phyloP scores from a whole-genome alignment of 208 protist genomes.

The Leishmania turanica region DNA sequence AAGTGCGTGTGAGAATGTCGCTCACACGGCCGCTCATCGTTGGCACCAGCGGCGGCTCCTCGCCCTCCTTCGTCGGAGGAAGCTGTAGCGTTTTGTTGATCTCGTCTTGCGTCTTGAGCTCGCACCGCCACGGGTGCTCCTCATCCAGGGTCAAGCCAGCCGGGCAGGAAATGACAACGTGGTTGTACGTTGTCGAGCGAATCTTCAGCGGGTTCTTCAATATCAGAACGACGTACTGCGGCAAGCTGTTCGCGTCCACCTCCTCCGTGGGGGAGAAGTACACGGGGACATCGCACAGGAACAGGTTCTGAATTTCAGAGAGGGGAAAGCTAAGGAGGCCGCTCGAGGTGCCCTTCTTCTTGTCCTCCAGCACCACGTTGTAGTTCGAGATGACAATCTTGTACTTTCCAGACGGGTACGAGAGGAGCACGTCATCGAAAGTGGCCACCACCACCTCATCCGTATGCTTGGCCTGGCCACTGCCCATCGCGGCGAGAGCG shows the following conservation, averaged over 20 bases:
- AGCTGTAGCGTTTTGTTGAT: slow-evolving; percentile 56
- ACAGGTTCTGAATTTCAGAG: slow-evolving; percentile 70
- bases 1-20: slow-evolving; percentile 77
- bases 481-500: slow-evolving; percentile 57
- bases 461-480: slow-evolving; percentile 34
- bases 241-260: slow-evolving; percentile 31
- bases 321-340: slow-evolving; percentile 62
- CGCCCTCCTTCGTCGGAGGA: slow-evolving; percentile 22
- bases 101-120: slow-evolving; percentile 78
- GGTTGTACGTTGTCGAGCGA: slow-evolving; percentile 73
- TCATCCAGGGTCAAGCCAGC: slow-evolving; percentile 60
- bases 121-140: slow-evolving; percentile 73
- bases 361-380: slow-evolving; percentile 79
- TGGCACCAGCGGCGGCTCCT: slow-evolving; percentile 54
- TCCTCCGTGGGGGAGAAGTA: slow-evolving; percentile 41
- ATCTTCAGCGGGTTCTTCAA: slow-evolving; percentile 74
- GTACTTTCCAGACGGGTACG: slow-evolving; percentile 81
- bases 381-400: slow-evolving; percentile 87
- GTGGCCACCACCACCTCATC: slow-evolving; percentile 75
- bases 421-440: slow-evolving; percentile 80
- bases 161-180: slow-evolving; percentile 84
- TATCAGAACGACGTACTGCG: slow-evolving; percentile 85
- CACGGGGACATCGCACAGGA: slow-evolving; percentile 80
- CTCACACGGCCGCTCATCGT: slow-evolving; percentile 82
- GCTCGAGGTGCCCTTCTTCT: slow-evolving; percentile 49